Conservation (phyloP, 225 moss, liverwort and hornwort species). For the Pleurozium schreberi region DNA sequence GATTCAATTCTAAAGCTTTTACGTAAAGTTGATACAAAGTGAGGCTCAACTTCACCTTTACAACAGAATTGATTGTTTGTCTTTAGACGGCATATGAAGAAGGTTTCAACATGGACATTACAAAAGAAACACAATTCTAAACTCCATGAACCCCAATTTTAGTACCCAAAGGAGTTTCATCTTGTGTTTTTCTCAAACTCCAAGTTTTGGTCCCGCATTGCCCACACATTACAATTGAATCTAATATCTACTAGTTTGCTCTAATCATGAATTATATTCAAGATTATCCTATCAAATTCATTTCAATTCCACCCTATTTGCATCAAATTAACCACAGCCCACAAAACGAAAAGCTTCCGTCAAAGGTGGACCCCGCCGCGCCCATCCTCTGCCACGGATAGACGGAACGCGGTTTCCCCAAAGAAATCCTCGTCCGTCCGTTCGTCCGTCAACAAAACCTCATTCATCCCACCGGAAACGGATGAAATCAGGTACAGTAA, state of each 20-base stretch:
- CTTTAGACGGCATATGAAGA: too few species aligned
- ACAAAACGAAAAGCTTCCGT: not conserved
- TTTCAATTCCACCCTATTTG: not conserved
- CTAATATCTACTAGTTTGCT: not conserved
- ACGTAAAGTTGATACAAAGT: rapidly evolving
- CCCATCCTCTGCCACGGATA: not conserved
- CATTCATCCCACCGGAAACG: rapidly evolving
- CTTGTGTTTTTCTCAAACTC: rapidly evolving
- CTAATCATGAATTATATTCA: too few species aligned
- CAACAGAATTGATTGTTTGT: too few species aligned
- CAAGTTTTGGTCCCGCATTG: rapidly evolving
- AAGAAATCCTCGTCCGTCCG: not conserved
- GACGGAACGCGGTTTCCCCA: not conserved
- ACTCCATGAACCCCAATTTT: rapidly evolving
- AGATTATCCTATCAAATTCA: not conserved
- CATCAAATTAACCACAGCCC: not conserved
- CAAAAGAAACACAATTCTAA: not conserved
- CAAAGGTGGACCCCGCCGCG: not conserved
- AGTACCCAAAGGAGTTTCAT: rapidly evolving
- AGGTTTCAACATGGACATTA: too few species aligned
- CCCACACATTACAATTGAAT: not conserved
- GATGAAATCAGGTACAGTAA: conserved; percentile 5
- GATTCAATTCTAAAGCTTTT: rapidly evolving
- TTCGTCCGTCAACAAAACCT: rapidly evolving
- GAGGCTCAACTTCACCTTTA: not conserved